phyloP scores from a whole-genome alignment of 768 basidiomycete genomes.

The Lactarius hatsudake region DNA sequence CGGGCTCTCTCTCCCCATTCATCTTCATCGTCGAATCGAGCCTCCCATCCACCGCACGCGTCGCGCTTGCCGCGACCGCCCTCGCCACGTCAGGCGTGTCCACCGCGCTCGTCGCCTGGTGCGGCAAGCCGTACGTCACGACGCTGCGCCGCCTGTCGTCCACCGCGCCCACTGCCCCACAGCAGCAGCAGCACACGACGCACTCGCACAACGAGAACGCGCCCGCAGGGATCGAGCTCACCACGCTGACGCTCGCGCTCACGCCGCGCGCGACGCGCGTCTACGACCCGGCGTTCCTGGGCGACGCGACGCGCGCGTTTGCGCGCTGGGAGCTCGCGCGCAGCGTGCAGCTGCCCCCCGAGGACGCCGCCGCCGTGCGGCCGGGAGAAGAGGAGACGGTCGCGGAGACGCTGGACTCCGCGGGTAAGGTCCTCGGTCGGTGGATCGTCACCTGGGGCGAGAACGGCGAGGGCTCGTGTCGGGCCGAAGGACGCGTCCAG shows the following conservation, averaged over 20 bases:
- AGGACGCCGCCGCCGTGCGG: slow-evolving; percentile 37
- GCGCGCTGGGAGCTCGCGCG: slow-evolving; percentile 79
- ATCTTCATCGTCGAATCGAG: slow-evolving; percentile 79
- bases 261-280: slow-evolving; percentile 63
- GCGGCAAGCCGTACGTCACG: slow-evolving; percentile 72
- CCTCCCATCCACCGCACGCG: slow-evolving; percentile 65
- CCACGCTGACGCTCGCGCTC: slow-evolving; percentile 60
- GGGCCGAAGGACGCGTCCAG: slow-evolving; percentile 57
- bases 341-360: slow-evolving; percentile 44
- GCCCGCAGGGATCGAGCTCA: slow-evolving; percentile 62
- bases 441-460: slow-evolving; percentile 80
- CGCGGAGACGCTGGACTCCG: slow-evolving; percentile 65
- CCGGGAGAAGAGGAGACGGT: slow-evolving; percentile 70
- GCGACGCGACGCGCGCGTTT: slow-evolving; percentile 63
- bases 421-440: slow-evolving; percentile 61
- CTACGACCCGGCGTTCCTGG: slow-evolving; percentile 71
- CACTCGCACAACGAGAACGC: slow-evolving; percentile 28
- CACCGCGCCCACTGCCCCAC: not conserved
- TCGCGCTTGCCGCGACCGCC: slow-evolving; percentile 66
- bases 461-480: slow-evolving; percentile 60
- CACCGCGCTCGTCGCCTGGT: slow-evolving; percentile 71
- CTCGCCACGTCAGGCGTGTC: slow-evolving; percentile 70
- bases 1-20: slow-evolving; percentile 69
- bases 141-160: slow-evolving; percentile 47
- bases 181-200: slow-evolving; percentile 29